A percentile compares a stretch with the other conserved stretches of the same genome.
These are phyloP conservation scores for Castanospermum australe DNA, from an alignment of 306 rosid species.

Conservation along the genomic window DNA sequence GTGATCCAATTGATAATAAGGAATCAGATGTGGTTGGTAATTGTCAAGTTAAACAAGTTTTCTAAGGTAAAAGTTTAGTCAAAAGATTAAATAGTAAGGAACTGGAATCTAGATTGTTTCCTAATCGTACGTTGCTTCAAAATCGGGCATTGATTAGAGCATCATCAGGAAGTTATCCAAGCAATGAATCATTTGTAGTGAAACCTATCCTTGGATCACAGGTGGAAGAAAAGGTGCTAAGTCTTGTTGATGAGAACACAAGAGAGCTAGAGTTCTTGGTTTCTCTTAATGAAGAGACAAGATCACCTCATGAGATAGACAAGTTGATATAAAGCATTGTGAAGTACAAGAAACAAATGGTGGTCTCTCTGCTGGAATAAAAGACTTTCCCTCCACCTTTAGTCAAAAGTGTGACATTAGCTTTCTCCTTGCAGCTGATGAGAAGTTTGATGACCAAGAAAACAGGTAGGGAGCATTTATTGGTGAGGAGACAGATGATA, in stretches of 20 bases:
- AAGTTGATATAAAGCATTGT: conserved; percentile 22
- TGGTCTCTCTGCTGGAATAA: conserved; percentile 24
- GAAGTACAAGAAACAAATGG: conserved; percentile 59
- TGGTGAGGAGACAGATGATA: conserved; percentile 67
- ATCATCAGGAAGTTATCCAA: conserved; percentile 28
- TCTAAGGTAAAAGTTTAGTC: conserved; percentile 31
- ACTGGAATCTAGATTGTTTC: conserved; percentile 79
- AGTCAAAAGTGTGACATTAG: conserved; percentile 46
- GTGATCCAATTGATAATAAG: conserved; percentile 12
- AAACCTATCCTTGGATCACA: conserved; percentile 27
- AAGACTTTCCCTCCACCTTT: conserved; percentile 30
- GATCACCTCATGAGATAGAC: conserved; percentile 24
- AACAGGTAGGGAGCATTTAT: conserved; percentile 41
- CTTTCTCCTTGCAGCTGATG: conserved; percentile 55
- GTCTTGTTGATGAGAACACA: conserved; percentile 54
- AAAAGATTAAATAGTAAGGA: conserved; percentile 60
- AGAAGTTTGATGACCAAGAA: conserved; percentile 73
- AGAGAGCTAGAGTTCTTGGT: conserved; percentile 72
- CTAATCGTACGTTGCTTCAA: conserved; percentile 75
- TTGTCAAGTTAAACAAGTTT: conserved; percentile 10
- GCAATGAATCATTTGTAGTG: conserved; percentile 24
- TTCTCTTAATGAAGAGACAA: conserved; percentile 44
- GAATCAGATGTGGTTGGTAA: conserved; percentile 12
- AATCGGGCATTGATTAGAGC: conserved; percentile 36
- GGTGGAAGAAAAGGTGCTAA: conserved; percentile 41